Conservation (phyloP, 2,329 filamentous ascomycete species). For the Alternaria alternata region DNA sequence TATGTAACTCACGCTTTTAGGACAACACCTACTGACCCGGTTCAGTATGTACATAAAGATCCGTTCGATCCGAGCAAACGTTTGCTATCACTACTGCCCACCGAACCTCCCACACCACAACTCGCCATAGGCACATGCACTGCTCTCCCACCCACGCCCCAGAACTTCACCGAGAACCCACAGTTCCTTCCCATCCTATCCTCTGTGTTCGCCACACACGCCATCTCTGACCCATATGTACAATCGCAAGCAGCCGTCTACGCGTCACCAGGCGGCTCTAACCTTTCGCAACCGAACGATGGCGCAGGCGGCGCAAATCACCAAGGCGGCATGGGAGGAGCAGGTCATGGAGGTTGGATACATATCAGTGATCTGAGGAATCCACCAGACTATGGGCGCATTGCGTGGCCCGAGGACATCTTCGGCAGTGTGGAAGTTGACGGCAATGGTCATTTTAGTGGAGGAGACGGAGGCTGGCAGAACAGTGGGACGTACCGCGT, state of each 20-base stretch:
- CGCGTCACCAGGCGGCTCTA: constrained; percentile 65
- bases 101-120: constrained; percentile 60
- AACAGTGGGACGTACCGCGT: constrained; percentile 69
- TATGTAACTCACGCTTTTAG: constrained; percentile 21
- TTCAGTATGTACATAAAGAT: constrained; percentile 60
- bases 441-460: constrained; percentile 64
- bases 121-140: constrained; percentile 65
- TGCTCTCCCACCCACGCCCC: constrained; percentile 64
- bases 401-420: constrained; percentile 72
- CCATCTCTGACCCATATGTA: constrained; percentile 64
- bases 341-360: constrained; percentile 67
- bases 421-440: constrained; percentile 71
- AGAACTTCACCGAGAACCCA: constrained; percentile 64
- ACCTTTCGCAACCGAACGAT: constrained; percentile 58
- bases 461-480: constrained; percentile 65
- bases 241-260: constrained; percentile 67
- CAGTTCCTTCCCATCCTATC: constrained; percentile 65
- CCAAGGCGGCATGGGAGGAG: constrained; percentile 66
- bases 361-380: constrained; percentile 68
- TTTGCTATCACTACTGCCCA: constrained; percentile 65
- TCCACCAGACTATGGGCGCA: constrained; percentile 70
- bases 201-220: constrained; percentile 63
- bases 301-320: constrained; percentile 65
- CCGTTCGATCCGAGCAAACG: constrained; percentile 51
- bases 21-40: constrained; percentile 4